Conservation (phyloP, 2,329 filamentous ascomycete species). For the Phaeomoniella chlamydospora region DNA sequence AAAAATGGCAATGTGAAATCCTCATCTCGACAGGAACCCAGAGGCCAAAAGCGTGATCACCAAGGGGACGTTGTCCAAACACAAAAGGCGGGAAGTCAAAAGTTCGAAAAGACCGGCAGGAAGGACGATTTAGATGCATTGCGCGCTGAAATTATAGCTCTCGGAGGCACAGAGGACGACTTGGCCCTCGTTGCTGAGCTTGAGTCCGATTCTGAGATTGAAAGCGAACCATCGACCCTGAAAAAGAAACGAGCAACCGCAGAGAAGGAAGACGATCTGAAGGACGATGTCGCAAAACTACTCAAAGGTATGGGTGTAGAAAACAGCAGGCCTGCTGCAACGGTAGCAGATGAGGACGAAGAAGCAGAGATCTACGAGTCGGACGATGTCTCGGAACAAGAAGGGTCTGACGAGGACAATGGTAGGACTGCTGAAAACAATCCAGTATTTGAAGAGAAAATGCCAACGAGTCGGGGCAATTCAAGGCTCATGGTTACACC, state of each 20-base stretch:
- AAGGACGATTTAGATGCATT: conserved; percentile 5
- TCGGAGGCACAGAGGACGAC: conserved; percentile 35
- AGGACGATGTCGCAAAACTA: conserved; percentile 20
- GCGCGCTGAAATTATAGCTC: conserved; percentile 25
- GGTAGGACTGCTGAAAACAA: conserved; percentile 11
- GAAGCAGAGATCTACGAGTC: conserved; percentile 14
- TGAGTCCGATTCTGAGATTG: conserved; percentile 31
- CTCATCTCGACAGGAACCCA: background rate
- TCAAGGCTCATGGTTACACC: conserved; percentile 31
- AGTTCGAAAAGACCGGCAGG: conserved; percentile 7
- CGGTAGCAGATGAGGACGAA: conserved; percentile 12
- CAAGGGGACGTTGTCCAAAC: conserved; percentile 26
- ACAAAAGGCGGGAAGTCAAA: conserved; percentile 15
- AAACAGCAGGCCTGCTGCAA: conserved; percentile 18
- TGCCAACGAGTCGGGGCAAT: conserved; percentile 7
- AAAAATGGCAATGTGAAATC: conserved; percentile 4
- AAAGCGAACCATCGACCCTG: conserved; percentile 12
- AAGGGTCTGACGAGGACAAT: conserved; percentile 21
- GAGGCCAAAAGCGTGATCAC: conserved; percentile 30
- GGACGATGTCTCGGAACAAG: conserved; percentile 20
- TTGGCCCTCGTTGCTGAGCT: conserved; percentile 28
- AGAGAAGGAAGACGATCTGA: conserved; percentile 20
- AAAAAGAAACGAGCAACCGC: conserved; percentile 3
- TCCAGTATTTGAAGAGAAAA: conserved; percentile 6
- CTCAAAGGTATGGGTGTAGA: conserved; percentile 25